Evolutionary conservation across 257 asterid species (phyloP).

Genomic region (Linderniella brevidens): DNA sequence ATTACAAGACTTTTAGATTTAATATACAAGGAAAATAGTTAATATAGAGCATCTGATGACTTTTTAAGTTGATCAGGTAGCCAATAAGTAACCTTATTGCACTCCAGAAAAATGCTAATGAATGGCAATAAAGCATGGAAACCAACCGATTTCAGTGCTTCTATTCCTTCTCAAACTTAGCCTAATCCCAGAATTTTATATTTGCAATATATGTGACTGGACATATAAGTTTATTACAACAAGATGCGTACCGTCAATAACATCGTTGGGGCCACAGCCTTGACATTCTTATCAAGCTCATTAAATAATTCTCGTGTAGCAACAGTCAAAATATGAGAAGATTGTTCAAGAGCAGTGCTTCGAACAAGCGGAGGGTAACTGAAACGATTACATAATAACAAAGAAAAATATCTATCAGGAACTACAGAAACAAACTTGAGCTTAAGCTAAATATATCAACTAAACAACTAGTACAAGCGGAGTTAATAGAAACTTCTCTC

Average conservation of each 20-base stretch:
- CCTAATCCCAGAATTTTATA: no score
- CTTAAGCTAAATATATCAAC: neutral
- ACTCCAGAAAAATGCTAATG: no score
- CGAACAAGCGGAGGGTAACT: slow-evolving; percentile 66
- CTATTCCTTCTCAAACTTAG: no score
- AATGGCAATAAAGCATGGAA: no score
- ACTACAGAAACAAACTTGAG: neutral
- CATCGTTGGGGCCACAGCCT: slow-evolving; percentile 89
- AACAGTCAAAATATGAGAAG: slow-evolving; percentile 72
- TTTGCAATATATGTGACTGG: neutral
- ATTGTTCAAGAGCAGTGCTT: slow-evolving; percentile 53
- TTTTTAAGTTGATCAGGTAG: no score
- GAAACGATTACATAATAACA: slow-evolving; percentile 15
- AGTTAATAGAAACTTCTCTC: neutral
- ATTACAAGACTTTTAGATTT: no score
- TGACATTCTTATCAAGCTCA: slow-evolving; percentile 78
- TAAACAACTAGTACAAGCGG: slow-evolving; percentile 8
- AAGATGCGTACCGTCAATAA: slow-evolving; percentile 66
- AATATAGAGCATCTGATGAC: no score
- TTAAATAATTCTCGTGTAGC: slow-evolving; percentile 81
- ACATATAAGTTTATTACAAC: slow-evolving; percentile 9
- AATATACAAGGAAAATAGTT: no score
- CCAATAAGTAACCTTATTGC: no score
- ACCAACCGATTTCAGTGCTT: no score
- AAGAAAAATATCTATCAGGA: no score